Evolutionary conservation across 2,329 filamentous ascomycete species (phyloP), one percentile per base, ranked within the genome.

Genomic region (Cylindrodendrum hubeiense): DNA sequence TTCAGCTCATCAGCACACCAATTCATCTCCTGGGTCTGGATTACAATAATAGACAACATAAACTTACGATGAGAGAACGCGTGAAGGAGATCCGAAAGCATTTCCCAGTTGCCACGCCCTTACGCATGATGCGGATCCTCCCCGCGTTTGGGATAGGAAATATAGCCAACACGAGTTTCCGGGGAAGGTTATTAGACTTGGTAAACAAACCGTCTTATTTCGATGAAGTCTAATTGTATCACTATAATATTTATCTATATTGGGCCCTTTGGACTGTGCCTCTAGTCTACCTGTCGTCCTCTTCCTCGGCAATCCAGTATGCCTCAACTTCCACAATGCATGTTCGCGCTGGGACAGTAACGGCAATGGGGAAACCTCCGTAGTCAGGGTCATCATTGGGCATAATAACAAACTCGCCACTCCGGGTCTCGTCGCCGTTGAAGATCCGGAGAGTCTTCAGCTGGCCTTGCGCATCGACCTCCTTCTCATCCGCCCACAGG

Each of bases 381-480:
- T 88, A 88, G 65, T 88, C 85, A 0, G 85, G 85, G 34, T 86
- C 79, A 34, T 87, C 83, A 62, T 83, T 86, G 1, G 85, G 87
- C 87, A 89, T 89, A 67, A 87, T 85, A 19, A 81, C 71, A 51
- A 81, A 83, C 50, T 77, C 76, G 2, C 86, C 85, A 67, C 77
- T 78, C 44, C 80, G 72, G 1, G 80, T 82, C 73, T 83, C 81
- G 58, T 82, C 81, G 9, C 81, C 81, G 37, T 82, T 82, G 4
- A 82, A 39, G 0, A 77, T 67, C 12, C 79, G 67, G 41, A 77
- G 47, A 10, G 79, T 81, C 51, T 52, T 47, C n/a, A 82, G 60
- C 19, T 75, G 54, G 0, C 79, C 79, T 3, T 72, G 66, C 17
- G 78, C 75, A 9, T 74, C 68, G 26, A 82, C 75, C 4, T 77